phyloP scores from a whole-genome alignment of 192 early-diverging fungal genomes.

The Umbelopsis vinacea region DNA sequence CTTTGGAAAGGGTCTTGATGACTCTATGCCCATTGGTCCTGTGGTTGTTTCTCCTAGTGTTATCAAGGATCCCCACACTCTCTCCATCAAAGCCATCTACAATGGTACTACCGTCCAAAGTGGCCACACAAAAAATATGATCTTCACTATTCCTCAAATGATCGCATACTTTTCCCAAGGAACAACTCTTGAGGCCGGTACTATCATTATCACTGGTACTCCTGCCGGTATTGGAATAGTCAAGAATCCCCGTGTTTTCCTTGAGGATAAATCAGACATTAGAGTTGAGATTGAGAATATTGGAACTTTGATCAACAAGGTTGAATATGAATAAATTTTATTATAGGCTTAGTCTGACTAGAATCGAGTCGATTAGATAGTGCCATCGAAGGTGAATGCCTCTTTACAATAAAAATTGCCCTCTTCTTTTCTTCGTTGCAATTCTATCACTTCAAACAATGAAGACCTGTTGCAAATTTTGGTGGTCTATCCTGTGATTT shows the following conservation, averaged over 20 bases:
- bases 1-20: slow-evolving; percentile 67
- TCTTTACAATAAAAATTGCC: not conserved
- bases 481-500: too few species aligned
- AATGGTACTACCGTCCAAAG: slow-evolving; percentile 52
- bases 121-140: slow-evolving; percentile 59
- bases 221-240: slow-evolving; percentile 53
- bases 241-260: slow-evolving; percentile 48
- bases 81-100: slow-evolving; percentile 44
- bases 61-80: slow-evolving; percentile 52
- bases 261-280: slow-evolving; percentile 54
- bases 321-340: slow-evolving; percentile 45
- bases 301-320: slow-evolving; percentile 49
- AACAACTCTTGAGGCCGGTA: slow-evolving; percentile 60
- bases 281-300: slow-evolving; percentile 56
- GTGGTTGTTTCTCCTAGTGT: slow-evolving; percentile 48
- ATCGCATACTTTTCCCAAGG: slow-evolving; percentile 59
- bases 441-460: too few species aligned
- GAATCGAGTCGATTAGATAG: too few species aligned
- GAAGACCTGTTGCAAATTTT: too few species aligned
- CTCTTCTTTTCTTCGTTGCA: not conserved
- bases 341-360: not conserved
- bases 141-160: slow-evolving; percentile 51
- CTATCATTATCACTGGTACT: slow-evolving; percentile 27
- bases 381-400: too few species aligned
- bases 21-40: slow-evolving; percentile 62